A percentile compares a stretch with the other conserved stretches of the same genome.
phyloP scores from a whole-genome alignment of 768 basidiomycete species.

The Tremella mesenterica region DNA sequence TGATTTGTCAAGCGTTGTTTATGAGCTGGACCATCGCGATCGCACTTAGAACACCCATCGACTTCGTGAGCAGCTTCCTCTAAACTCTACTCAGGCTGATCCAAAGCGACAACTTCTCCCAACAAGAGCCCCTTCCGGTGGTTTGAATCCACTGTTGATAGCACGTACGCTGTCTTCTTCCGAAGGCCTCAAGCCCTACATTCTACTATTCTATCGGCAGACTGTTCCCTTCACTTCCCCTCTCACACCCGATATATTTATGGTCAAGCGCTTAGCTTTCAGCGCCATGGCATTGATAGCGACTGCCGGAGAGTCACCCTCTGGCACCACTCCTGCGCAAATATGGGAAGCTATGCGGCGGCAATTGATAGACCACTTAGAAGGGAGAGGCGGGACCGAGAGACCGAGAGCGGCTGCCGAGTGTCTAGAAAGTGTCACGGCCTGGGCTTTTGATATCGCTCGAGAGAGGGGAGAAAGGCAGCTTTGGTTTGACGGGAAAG shows the following conservation, averaged over 20 bases:
- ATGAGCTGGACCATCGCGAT: too few relatives aligned
- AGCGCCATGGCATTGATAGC: neutral
- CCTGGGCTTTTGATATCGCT: too few relatives aligned
- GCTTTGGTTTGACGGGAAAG: constrained; percentile 23
- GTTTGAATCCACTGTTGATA: neutral
- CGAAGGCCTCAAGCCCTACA: neutral
- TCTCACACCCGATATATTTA: neutral
- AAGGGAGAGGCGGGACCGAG: too few relatives aligned
- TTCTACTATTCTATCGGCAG: constrained; percentile 6
- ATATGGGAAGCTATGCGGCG: constrained; percentile 18
- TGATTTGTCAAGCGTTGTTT: too few relatives aligned
- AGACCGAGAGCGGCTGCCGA: too few relatives aligned
- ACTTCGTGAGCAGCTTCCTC: too few relatives aligned
- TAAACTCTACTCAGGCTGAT: too few relatives aligned
- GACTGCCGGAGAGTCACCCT: neutral
- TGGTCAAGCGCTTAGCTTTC: neutral
- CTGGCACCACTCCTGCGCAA: constrained; percentile 2
- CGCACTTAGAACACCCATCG: too few relatives aligned
- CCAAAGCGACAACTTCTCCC: too few relatives aligned
- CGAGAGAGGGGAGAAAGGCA: constrained; percentile 5
- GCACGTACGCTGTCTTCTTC: neutral
- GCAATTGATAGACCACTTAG: too few relatives aligned
- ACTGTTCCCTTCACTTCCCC: neutral
- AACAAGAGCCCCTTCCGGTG: too few relatives aligned
- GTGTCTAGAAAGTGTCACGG: too few relatives aligned